Evolutionary conservation across 2,329 filamentous ascomycete species (phyloP).

Genomic region (Alternaria sp.): DNA sequence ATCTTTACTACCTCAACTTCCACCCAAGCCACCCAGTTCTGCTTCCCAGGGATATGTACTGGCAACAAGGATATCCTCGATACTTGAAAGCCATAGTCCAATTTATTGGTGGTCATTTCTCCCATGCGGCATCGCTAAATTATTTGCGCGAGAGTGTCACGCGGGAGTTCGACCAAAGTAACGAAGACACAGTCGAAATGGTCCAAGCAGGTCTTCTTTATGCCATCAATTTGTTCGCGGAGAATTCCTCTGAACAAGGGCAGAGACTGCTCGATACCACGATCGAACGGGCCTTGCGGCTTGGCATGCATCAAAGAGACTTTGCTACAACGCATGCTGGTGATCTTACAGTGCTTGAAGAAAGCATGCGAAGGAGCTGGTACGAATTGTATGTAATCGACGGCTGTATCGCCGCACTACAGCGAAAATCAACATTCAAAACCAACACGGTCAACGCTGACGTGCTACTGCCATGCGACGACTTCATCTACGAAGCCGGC

Average conservation of each 20-base stretch:
- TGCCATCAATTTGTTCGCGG: slow-evolving; percentile 76
- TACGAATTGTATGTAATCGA: slow-evolving; percentile 82
- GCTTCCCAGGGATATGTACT: slow-evolving; percentile 55
- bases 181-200: slow-evolving; percentile 55
- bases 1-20: slow-evolving; percentile 62
- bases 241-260: slow-evolving; percentile 71
- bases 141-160: slow-evolving; percentile 40
- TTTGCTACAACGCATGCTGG: slow-evolving; percentile 70
- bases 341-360: slow-evolving; percentile 71
- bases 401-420: slow-evolving; percentile 80
- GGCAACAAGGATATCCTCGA: slow-evolving; percentile 42
- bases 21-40: slow-evolving; percentile 62
- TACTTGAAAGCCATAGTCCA: slow-evolving; percentile 60
- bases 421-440: slow-evolving; percentile 70
- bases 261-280: slow-evolving; percentile 69
- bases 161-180: slow-evolving; percentile 16
- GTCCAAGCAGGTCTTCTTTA: slow-evolving; percentile 79
- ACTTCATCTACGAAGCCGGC: slow-evolving; percentile 62
- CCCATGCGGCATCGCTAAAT: slow-evolving; percentile 50
- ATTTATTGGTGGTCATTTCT: slow-evolving; percentile 62
- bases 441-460: slow-evolving; percentile 71
- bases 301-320: slow-evolving; percentile 73
- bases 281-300: slow-evolving; percentile 74
- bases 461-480: slow-evolving; percentile 79
- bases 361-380: slow-evolving; percentile 86